phyloP scores from a whole-genome alignment of 371 early-diverging fungal genomes.

The Homolaphlyctis polyrhiza region DNA sequence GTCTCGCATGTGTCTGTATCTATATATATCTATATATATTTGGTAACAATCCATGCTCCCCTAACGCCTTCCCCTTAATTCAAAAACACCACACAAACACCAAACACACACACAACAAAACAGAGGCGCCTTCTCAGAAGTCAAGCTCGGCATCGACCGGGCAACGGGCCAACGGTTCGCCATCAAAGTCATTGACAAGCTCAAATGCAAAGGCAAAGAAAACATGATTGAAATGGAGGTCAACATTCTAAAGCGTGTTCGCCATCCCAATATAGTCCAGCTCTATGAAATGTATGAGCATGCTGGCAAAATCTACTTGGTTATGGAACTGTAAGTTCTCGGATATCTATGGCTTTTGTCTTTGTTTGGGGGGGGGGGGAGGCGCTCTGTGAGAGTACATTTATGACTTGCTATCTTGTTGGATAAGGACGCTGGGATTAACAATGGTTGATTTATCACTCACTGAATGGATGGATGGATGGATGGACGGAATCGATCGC shows the following conservation, averaged over 20 bases:
- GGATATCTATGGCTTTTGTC: not conserved
- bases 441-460: not conserved
- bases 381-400: no score
- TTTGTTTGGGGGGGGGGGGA: no score
- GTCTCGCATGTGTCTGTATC: no score
- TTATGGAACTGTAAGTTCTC: conserved; percentile 63
- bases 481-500: no score
- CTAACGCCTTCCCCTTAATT: no score
- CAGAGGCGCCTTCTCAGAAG: conserved; percentile 77
- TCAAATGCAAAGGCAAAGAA: conserved; percentile 63
- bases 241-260: conserved; percentile 69
- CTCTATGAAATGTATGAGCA: conserved; percentile 75
- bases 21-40: no score
- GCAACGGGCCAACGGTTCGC: conserved; percentile 58
- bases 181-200: conserved; percentile 74
- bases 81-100: no score
- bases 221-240: conserved; percentile 79
- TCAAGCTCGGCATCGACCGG: conserved; percentile 57
- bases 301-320: conserved; percentile 71
- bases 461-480: no score
- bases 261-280: conserved; percentile 75
- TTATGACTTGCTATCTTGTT: no score
- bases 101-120: no score
- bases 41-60: no score
- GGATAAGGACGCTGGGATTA: not conserved